Evolutionary conservation across 768 basidiomycete genomes (phyloP), one percentile per base, ranked within the genome.

Genomic region (Brasilioporus rufonigricans): DNA sequence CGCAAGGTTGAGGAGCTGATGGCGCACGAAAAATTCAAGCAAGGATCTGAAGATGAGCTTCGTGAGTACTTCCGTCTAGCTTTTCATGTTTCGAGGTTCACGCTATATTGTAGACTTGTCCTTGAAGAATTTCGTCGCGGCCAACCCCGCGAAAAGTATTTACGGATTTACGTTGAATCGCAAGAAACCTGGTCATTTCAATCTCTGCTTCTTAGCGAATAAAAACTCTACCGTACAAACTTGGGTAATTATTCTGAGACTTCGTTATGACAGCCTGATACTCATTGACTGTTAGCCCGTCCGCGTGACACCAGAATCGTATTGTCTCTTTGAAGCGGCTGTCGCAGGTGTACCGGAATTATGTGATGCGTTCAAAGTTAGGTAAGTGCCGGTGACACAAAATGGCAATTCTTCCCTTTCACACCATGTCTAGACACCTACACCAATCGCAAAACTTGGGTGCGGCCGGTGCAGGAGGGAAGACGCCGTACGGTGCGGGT

Each of bases 291-390:
- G 48, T 16, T 54, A 93, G 92, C 91, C 90, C 36, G 84, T 95
- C 44, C 86, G 92, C 44, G 90, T 94, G 40, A 81, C 89, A 7
- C 93, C 92, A 2, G 87, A 91, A 71, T 89, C 89, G 6, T 97
- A 94, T 67, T 89, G 88, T 66, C 80, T 98, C 18, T 93, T 92
- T 63, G 92, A 94, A 60, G 91, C 92, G 7, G 84, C 92, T 44
- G 91, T 93, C 24, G 86, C 91, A 8, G 93, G 92, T 35, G 92
- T 98, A 24, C 86, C 91, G 5, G 93, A 97, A 70, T 74, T 98
- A 5, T 97, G 96, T 60, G 95, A 98, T 69, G 94, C 95, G 19
- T 98, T 98, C 84, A 98, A 98, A 84, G 84, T 91, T 65, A 73
- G 86, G 86, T 86, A 63, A 62, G 78, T 19, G 63, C 19, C 45